Percentiles rank a stretch among this genome's conserved stretches.
Evolutionary conservation across 257 asterid genomes (phyloP).

Genomic region (Osmanthus fragrans): DNA sequence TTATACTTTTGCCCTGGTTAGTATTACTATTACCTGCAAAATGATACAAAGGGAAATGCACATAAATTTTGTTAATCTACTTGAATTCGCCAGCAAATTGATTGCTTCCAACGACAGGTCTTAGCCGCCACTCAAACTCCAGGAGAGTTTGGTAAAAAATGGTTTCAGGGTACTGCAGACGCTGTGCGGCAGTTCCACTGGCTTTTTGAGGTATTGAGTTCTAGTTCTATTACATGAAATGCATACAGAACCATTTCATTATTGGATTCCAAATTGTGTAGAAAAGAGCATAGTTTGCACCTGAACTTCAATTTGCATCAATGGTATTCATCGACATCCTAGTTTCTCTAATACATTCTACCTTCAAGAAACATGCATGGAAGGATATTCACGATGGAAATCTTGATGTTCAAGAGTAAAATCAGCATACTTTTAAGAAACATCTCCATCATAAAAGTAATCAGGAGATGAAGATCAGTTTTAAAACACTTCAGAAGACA

Average conservation of each 20-base stretch:
- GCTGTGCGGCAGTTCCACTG: constrained; percentile 96
- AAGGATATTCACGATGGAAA: background rate
- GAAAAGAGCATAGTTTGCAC: background rate
- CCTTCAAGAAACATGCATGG: background rate
- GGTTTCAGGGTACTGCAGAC: constrained; percentile 99
- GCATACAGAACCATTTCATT: background rate
- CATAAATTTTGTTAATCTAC: background rate
- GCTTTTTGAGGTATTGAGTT: constrained; percentile 84
- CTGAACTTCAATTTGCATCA: background rate
- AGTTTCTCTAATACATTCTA: background rate
- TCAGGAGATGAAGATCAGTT: background rate
- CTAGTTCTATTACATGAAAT: background rate
- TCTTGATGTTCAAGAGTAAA: background rate
- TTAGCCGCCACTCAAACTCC: constrained; percentile 98
- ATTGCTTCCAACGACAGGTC: constrained; percentile 45
- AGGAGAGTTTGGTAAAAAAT: constrained; percentile 80
- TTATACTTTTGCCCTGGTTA: background rate
- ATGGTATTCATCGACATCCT: background rate
- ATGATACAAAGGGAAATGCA: background rate
- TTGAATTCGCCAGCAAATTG: constrained; percentile 14
- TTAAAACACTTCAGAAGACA: background rate
- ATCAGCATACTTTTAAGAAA: background rate
- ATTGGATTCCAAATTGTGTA: background rate
- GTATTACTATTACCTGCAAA: background rate
- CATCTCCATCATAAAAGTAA: background rate